phyloP scores from a whole-genome alignment of 306 rosid genomes.

The Cercis canadensis region DNA sequence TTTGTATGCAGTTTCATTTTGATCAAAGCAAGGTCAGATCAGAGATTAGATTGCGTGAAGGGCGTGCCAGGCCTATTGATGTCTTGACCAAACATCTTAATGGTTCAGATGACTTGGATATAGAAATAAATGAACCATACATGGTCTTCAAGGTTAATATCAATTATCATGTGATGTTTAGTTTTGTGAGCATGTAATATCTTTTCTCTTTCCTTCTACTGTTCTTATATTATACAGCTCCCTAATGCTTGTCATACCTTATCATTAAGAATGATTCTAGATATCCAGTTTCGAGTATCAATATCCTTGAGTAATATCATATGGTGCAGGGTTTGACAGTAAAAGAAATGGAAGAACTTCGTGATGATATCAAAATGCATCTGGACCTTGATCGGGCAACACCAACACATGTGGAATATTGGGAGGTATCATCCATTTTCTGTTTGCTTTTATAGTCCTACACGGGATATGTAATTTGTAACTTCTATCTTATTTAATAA shows the following conservation, averaged over 20 bases:
- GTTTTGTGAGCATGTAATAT: neutral
- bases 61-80: conserved; percentile 95
- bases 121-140: conserved; percentile 91
- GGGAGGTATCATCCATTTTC: conserved; percentile 98
- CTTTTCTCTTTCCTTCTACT: conserved; percentile 1
- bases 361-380: conserved; percentile 98
- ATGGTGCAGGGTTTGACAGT: conserved; percentile 87
- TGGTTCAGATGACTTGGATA: conserved; percentile 86
- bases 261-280: neutral
- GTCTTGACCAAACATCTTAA: conserved; percentile 81
- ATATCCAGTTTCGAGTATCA: conserved; percentile 13
- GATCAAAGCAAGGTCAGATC: conserved; percentile 98
- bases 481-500: neutral
- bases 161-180: conserved; percentile 5
- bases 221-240: neutral
- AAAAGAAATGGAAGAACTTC: conserved; percentile 93
- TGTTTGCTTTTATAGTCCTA: too few relatives aligned
- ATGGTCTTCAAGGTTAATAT: conserved; percentile 85
- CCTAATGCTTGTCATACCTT: neutral
- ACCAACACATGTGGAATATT: conserved; percentile 85
- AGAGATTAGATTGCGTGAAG: conserved; percentile 96
- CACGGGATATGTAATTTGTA: too few relatives aligned
- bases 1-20: conserved; percentile 83
- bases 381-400: conserved; percentile 95
- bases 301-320: conserved; percentile 22